A percentile compares a stretch with the other conserved stretches of the same genome.
phyloP scores from a whole-genome alignment of 257 asterid genomes.

The Striga asiatica region DNA sequence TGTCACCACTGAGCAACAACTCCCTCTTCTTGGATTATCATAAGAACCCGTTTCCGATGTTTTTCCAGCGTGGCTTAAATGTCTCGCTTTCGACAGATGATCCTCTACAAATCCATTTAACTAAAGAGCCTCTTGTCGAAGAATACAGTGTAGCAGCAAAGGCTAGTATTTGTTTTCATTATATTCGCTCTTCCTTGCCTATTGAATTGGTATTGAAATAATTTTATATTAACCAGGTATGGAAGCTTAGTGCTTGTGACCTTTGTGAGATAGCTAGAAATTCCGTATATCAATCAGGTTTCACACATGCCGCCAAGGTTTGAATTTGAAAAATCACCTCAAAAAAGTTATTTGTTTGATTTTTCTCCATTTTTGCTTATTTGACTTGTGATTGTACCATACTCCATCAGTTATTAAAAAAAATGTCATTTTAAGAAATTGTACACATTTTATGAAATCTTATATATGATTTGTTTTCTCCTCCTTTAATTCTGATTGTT shows the following conservation, averaged over 20 bases:
- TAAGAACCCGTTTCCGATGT: constrained; percentile 82
- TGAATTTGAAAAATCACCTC: constrained; percentile 13
- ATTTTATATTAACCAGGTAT: constrained; percentile 43
- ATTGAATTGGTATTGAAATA: constrained; percentile 5
- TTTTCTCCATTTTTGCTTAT: too few species aligned
- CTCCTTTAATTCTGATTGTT: too few species aligned
- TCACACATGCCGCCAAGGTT: constrained; percentile 78
- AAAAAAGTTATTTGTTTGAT: too few species aligned
- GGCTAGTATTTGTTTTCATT: constrained; percentile 30
- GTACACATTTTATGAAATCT: too few species aligned
- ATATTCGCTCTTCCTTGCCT: constrained; percentile 8
- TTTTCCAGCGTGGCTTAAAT: constrained; percentile 87
- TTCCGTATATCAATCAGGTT: constrained; percentile 94
- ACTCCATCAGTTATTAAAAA: too few species aligned
- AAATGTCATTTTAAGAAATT: too few species aligned
- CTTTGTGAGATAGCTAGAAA: constrained; percentile 92
- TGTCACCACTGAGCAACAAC: constrained; percentile 96
- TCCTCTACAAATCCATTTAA: constrained; percentile 88
- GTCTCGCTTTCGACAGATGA: constrained; percentile 83
- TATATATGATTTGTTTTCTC: too few species aligned
- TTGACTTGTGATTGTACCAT: too few species aligned
- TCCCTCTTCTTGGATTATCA: constrained; percentile 87
- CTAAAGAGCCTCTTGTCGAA: constrained; percentile 92
- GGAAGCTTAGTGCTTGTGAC: constrained; percentile 97
- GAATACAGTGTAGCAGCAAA: constrained; percentile 96